Evolutionary conservation across 345 rosid genomes (phyloP).

Genomic region (Leavenworthia alabamica): DNA sequence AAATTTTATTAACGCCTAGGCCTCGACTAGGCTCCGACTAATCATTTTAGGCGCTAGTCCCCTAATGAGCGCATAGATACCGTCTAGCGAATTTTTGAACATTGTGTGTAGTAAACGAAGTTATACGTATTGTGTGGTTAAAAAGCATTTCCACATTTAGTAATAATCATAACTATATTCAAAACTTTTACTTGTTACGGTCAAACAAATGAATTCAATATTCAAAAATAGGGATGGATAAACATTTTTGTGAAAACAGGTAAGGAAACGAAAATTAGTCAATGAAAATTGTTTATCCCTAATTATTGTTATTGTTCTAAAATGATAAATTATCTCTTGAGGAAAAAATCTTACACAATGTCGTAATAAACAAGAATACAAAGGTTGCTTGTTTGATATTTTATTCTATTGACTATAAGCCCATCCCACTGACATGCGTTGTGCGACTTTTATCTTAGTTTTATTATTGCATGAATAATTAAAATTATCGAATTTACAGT

Average conservation of each 20-base stretch:
- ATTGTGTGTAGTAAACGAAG: neutral
- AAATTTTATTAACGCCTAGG: too few relatives aligned
- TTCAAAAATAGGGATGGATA: neutral
- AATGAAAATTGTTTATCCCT: neutral
- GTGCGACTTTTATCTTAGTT: slow-evolving; percentile 6
- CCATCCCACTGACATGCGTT: slow-evolving; percentile 24
- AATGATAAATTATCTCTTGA: neutral
- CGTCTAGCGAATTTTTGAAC: too few relatives aligned
- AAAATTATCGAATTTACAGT: neutral
- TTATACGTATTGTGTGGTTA: slow-evolving; percentile 4
- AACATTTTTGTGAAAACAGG: neutral
- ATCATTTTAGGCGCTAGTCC: too few relatives aligned
- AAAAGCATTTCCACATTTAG: neutral
- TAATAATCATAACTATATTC: too few relatives aligned
- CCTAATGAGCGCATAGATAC: too few relatives aligned
- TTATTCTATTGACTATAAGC: neutral
- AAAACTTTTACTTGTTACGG: too few relatives aligned
- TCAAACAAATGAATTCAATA: neutral
- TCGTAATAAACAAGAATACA: slow-evolving; percentile 12
- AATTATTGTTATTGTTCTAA: neutral
- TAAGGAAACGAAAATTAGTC: neutral
- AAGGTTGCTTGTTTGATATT: slow-evolving; percentile 4
- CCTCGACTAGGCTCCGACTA: too few relatives aligned
- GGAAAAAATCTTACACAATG: neutral
- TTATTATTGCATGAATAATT: neutral